Conservation (phyloP, 352 stramenopile species). For the Pythium chondricola region DNA sequence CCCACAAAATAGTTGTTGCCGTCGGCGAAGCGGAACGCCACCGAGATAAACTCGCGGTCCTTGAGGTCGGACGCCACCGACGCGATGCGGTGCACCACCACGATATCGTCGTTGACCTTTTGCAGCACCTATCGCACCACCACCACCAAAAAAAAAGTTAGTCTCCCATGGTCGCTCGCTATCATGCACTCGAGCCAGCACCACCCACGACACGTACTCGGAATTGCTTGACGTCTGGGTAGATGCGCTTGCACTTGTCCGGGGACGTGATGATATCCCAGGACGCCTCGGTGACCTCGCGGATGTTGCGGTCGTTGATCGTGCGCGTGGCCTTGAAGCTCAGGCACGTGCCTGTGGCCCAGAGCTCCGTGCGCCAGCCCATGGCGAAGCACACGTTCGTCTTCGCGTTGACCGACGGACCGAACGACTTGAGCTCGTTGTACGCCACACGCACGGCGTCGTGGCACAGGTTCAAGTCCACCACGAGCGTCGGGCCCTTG, state of each 20-base stretch:
- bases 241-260: conserved; percentile 79
- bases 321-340: conserved; percentile 65
- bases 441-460: conserved; percentile 74
- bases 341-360: conserved; percentile 66
- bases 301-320: conserved; percentile 63
- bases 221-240: conserved; percentile 80
- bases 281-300: conserved; percentile 59
- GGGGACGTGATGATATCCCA: conserved; percentile 84
- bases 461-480: conserved; percentile 73
- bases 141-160: not conserved
- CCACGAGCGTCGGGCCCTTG: conserved; percentile 66
- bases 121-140: conserved; percentile 42
- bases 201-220: conserved; percentile 27
- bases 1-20: conserved; percentile 77
- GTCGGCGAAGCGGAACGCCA: conserved; percentile 67
- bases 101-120: conserved; percentile 81
- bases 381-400: conserved; percentile 84
- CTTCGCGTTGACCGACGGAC: conserved; percentile 70
- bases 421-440: conserved; percentile 72
- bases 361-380: conserved; percentile 82
- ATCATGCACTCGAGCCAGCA: no score
- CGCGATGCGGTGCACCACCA: conserved; percentile 70
- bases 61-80: conserved; percentile 67
- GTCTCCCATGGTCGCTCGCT: no score
- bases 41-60: conserved; percentile 74